Percentiles rank a stretch among this genome's conserved stretches.
Conservation (phyloP, 208 protist genomes). For the Phytomonas sp. region DNA sequence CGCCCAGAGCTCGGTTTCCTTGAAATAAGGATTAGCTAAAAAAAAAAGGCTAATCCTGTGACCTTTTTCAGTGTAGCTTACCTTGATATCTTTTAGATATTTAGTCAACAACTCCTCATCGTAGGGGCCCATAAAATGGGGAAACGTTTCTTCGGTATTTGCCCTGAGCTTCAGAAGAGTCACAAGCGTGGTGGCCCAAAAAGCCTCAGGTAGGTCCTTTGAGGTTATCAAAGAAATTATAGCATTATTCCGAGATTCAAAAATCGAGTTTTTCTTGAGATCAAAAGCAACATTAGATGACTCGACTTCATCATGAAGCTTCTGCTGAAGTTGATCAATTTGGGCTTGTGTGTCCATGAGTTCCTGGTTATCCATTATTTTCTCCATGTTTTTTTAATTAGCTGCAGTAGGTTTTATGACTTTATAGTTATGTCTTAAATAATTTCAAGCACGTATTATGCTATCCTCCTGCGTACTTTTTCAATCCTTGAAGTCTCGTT, state of each 20-base stretch:
- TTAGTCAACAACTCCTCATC: constrained; percentile 44
- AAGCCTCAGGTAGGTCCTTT: constrained; percentile 37
- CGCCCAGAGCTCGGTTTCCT: constrained; percentile 66
- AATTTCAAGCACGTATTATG: too few species aligned
- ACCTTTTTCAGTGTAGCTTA: constrained; percentile 30
- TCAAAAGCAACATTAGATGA: constrained; percentile 25
- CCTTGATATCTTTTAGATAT: constrained; percentile 44
- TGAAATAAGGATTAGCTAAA: constrained; percentile 62
- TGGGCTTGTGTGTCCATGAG: constrained; percentile 25
- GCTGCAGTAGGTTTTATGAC: not conserved
- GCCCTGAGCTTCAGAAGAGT: constrained; percentile 22
- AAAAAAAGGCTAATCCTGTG: constrained; percentile 43
- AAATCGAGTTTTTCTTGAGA: constrained; percentile 38
- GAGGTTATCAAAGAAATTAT: constrained; percentile 32
- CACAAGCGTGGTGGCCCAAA: constrained; percentile 65
- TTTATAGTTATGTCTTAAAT: too few species aligned
- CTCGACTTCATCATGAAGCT: constrained; percentile 40
- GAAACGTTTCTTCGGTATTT: constrained; percentile 13
- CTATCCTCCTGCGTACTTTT: too few species aligned
- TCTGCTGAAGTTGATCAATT: constrained; percentile 28
- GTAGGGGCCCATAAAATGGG: constrained; percentile 60
- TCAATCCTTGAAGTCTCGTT: too few species aligned
- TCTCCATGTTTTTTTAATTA: constrained; percentile 4
- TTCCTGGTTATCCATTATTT: constrained; percentile 25
- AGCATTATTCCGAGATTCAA: constrained; percentile 22